Percentiles rank a stretch among this genome's conserved stretches.
phyloP scores from a whole-genome alignment of 768 basidiomycete genomes.

The Hericium erinaceus region DNA sequence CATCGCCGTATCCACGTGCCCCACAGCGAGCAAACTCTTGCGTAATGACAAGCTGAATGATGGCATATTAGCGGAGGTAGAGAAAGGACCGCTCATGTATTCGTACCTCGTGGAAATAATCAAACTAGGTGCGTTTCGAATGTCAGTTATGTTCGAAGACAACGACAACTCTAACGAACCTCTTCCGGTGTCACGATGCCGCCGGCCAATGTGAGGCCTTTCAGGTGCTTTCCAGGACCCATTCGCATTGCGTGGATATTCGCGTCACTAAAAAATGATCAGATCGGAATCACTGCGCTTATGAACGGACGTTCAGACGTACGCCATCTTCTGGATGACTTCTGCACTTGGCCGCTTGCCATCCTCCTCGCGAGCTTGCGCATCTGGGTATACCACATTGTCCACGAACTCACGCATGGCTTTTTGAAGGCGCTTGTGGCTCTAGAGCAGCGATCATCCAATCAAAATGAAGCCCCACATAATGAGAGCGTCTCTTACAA shows the following conservation, averaged over 20 bases:
- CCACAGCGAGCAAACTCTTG: conserved; percentile 39
- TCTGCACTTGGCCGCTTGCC: conserved; percentile 78
- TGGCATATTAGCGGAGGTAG: not conserved
- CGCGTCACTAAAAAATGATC: conserved; percentile 33
- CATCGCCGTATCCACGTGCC: conserved; percentile 77
- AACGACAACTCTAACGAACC: conserved; percentile 12
- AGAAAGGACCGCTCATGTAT: not conserved
- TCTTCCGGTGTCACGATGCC: conserved; percentile 73
- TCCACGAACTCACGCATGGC: conserved; percentile 59
- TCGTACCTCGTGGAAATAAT: conserved; percentile 80
- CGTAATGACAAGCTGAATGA: conserved; percentile 20
- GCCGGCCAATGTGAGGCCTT: conserved; percentile 67
- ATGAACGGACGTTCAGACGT: conserved; percentile 8
- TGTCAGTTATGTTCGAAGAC: not conserved
- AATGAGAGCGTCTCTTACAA: not conserved
- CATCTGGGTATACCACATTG: conserved; percentile 46
- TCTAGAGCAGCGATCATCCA: conserved; percentile 34
- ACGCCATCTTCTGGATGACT: conserved; percentile 83
- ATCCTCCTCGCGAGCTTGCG: conserved; percentile 63
- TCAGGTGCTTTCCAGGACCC: conserved; percentile 83
- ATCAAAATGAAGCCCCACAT: not conserved
- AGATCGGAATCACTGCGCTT: not conserved
- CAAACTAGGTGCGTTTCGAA: conserved; percentile 34
- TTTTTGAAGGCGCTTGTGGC: conserved; percentile 51
- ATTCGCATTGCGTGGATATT: conserved; percentile 89